Base-by-base conservation (phyloP, 2,329 filamentous ascomycete genomes). In the Pseudovirgaria hyperparasitica region DNA sequence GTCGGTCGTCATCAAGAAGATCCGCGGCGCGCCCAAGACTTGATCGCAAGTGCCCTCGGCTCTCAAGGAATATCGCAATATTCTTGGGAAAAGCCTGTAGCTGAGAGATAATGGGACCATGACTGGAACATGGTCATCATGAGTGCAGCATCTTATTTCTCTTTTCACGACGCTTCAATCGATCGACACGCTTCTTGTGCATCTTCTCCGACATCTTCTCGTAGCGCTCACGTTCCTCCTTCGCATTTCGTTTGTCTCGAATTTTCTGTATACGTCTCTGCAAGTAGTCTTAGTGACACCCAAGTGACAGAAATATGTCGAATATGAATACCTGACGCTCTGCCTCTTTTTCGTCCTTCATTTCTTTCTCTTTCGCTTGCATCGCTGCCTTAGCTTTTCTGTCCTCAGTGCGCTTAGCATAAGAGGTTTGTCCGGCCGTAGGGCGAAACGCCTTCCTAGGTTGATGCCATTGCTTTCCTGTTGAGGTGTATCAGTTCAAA, bases 151-250 rank as follows among this genome's bases (percentile, higher is more conserved):
- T 60, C 63, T 87, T 90, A 58, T 87, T 98, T 50, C 90, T 75
- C 76, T 96, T 96, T 66, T 98, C 90, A 57, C 84, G 81, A 50
- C 86, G 72, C 75, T 85, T 93, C 56, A 93, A 58, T 43, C 90
- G 72, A 60, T 98, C 90, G 9, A 96, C 78, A 35, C 86, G 70
- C 68, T 93, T 96, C 58, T 72, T 75, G 62, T 96, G 87, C 90
- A 98, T 96, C 64, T 90, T 96, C 61, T 85, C 82, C 12, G 85
- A 87, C 72, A 98, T 72, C 64, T 86, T 82, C 55, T 85, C 82
- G 51, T 87, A 96, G 41, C 87, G 68, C 47, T 86, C 84, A 57
- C 80, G 85, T 64, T 96, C 90, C 45, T 84, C 86, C 67, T 94
- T 96, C 27, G 77, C 81, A 12, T 74, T 78, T 41, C 82, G 72